Base-by-base conservation (phyloP, 2,329 filamentous ascomycete genomes). In the Nemania sp. region DNA sequence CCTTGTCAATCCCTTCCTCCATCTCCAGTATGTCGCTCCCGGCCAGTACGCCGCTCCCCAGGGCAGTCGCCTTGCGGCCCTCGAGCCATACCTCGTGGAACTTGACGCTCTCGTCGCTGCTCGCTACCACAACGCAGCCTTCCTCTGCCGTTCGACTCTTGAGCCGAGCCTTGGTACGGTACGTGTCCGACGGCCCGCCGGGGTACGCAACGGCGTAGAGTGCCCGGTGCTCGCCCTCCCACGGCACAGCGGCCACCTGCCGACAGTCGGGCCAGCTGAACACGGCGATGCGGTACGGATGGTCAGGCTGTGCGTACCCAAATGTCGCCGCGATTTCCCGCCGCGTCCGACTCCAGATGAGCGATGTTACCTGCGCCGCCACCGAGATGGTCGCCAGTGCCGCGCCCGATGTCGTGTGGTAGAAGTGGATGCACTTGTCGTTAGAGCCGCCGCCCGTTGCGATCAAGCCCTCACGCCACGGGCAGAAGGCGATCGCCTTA, bases 401-500 rank as follows among this genome's bases (percentile, higher is more conserved):
- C 2, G 90, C 84, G 4, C 93, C 94, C 0, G 91, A 92, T 17
- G 81, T 80, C 1, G 90, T 89, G 71, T 97, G 92, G 72, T 89
- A 97, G 75, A 99, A 99, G 73, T 96, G 92, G 53, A 99, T 96
- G 70, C 91, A 91, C 64, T 91, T 90, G 74, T 99, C 93, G 66
- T 95, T 96, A 40, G 90, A 93, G 20, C 94, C 94, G 33, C 94
- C 93, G 3, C 94, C 91, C 1, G 93, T 95, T 12, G 94, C 94
- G 33, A 99, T 73, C 4, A 99, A 80, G 3, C 88, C 89, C 20
- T 89, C 83, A 52, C 93, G 89, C 93, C 92, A 99, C 0, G 94
- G 93, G 59, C 93, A 96, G 72, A 97, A 97, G 2, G 94, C 91
- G 63, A 97, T 94, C 26, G 94, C 94, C 72, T 99, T 99, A 61